These are phyloP conservation scores for Physcomitrium patens DNA, from an alignment of 225 moss, liverwort and hornwort genomes.

Conservation along the genomic window DNA sequence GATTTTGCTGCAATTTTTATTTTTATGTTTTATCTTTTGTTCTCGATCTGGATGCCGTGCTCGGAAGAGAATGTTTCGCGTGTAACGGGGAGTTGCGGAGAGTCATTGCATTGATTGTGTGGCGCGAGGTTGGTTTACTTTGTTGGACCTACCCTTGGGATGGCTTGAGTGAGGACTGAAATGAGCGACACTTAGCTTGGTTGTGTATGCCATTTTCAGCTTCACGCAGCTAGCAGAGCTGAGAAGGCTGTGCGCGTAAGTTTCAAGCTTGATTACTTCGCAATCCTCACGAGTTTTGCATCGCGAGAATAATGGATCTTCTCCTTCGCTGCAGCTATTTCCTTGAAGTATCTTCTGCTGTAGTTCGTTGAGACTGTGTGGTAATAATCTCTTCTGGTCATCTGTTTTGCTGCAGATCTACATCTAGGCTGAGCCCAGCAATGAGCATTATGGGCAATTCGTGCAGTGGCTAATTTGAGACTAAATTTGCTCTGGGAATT, in stretches of 20 bases:
- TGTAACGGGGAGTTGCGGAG: background rate
- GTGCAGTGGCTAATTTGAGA: conserved; percentile 1
- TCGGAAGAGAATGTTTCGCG: background rate
- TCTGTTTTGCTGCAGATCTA: conserved; percentile 5
- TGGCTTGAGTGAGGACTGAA: background rate
- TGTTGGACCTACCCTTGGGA: background rate
- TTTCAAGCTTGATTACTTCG: background rate
- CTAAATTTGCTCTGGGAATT: background rate
- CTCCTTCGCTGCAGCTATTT: background rate
- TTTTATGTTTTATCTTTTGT: too few relatives aligned
- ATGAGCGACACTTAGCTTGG: background rate
- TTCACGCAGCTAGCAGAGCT: background rate
- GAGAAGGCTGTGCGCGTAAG: background rate
- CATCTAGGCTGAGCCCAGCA: background rate
- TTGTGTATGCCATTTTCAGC: background rate
- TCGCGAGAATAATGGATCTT: background rate
- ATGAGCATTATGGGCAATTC: background rate
- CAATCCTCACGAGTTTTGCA: background rate
- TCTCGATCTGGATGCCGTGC: background rate
- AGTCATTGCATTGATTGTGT: background rate
- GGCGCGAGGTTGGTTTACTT: background rate
- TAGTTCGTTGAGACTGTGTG: background rate
- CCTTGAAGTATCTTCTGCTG: background rate
- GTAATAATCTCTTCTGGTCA: background rate
- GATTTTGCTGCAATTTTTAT: too few relatives aligned